phyloP scores from a whole-genome alignment of 1,284 basidiomycete genomes.

The Cryptococcus sp. region DNA sequence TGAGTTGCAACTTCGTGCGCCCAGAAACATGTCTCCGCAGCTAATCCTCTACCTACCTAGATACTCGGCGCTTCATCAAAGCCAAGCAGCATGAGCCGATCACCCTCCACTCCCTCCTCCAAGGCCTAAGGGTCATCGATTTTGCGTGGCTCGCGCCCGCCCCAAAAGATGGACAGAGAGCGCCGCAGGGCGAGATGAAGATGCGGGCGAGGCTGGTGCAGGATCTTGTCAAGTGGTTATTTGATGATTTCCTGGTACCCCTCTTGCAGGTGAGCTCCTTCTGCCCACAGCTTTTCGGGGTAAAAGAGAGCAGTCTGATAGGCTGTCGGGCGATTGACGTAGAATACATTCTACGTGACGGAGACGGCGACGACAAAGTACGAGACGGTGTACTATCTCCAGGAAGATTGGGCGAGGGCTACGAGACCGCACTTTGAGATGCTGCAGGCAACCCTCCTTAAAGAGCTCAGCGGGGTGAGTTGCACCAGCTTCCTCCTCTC shows the following conservation, averaged over 20 bases:
- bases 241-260: slow-evolving; percentile 77
- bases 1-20: slow-evolving; percentile 49
- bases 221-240: slow-evolving; percentile 89
- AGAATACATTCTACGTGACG: slow-evolving; percentile 93
- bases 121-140: slow-evolving; percentile 69
- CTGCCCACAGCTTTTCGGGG: too few species aligned
- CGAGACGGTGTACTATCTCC: slow-evolving; percentile 83
- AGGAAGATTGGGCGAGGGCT: slow-evolving; percentile 86
- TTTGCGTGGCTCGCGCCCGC: slow-evolving; percentile 70
- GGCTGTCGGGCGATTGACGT: slow-evolving; percentile 6
- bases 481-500: background rate
- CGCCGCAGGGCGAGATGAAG: slow-evolving; percentile 62
- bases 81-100: slow-evolving; percentile 76
- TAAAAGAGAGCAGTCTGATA: background rate
- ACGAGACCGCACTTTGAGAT: slow-evolving; percentile 74
- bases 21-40: background rate
- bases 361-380: slow-evolving; percentile 87
- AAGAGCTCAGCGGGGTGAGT: slow-evolving; percentile 40
- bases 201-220: slow-evolving; percentile 74
- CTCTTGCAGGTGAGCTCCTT: slow-evolving; percentile 64
- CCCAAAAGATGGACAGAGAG: slow-evolving; percentile 22
- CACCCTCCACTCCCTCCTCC: slow-evolving; percentile 73
- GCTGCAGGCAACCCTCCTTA: slow-evolving; percentile 53
- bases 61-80: slow-evolving; percentile 66
- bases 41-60: slow-evolving; percentile 51